Conservation (phyloP, 2,329 filamentous ascomycete genomes). For the Aspergillus uvarum region DNA sequence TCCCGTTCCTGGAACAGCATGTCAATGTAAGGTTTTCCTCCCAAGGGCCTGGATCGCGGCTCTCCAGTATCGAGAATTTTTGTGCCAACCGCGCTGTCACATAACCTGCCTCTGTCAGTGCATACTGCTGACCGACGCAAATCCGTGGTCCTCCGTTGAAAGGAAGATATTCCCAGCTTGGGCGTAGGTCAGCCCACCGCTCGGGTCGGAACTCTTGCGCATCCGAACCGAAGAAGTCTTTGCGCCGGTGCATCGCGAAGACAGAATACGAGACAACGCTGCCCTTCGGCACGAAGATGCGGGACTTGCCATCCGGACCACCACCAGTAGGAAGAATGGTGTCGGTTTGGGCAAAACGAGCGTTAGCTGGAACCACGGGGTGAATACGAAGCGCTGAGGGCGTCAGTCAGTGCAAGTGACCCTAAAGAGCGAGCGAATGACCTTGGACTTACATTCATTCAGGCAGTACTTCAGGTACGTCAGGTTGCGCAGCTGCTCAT, state of each 20-base stretch:
- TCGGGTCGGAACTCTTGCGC: slow-evolving; percentile 50
- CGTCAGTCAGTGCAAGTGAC: background rate
- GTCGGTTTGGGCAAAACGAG: slow-evolving; percentile 34
- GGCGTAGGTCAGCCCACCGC: slow-evolving; percentile 42
- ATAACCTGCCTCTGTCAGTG: slow-evolving; percentile 38
- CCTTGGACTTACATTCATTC: slow-evolving; percentile 24
- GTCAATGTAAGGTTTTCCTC: slow-evolving; percentile 26
- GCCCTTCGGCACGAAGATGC: slow-evolving; percentile 65
- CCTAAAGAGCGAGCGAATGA: background rate
- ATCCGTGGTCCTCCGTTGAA: slow-evolving; percentile 36
- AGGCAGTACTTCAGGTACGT: slow-evolving; percentile 26
- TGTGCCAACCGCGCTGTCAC: slow-evolving; percentile 36
- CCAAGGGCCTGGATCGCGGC: slow-evolving; percentile 29
- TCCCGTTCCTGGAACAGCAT: slow-evolving; percentile 25
- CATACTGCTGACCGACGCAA: slow-evolving; percentile 38
- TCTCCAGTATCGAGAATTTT: slow-evolving; percentile 31
- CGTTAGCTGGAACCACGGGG: slow-evolving; percentile 46
- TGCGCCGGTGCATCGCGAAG: slow-evolving; percentile 69
- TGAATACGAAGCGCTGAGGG: slow-evolving; percentile 40
- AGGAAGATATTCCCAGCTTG: slow-evolving; percentile 36
- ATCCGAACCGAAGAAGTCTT: slow-evolving; percentile 47
- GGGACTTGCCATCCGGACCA: slow-evolving; percentile 58
- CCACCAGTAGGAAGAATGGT: slow-evolving; percentile 53
- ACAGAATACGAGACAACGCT: slow-evolving; percentile 65
- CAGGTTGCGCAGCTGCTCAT: slow-evolving; percentile 24